A percentile compares a stretch with the other conserved stretches of the same genome.
Conservation (phyloP, 768 basidiomycete genomes). For the Russula dissimulans region DNA sequence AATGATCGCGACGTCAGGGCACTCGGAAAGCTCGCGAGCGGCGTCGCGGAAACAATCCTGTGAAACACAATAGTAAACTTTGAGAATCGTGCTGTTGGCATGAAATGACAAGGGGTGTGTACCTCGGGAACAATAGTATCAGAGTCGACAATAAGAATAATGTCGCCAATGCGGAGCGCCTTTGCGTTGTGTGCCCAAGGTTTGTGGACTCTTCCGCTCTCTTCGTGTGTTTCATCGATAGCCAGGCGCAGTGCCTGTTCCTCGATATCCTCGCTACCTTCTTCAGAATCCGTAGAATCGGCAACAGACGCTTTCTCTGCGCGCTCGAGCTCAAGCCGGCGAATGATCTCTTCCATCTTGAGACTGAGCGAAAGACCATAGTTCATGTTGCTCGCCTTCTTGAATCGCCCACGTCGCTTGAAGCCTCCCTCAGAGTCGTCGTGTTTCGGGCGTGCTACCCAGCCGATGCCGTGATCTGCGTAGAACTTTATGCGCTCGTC, state of each 20-base stretch:
- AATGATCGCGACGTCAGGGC: conserved; percentile 79
- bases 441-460: conserved; percentile 75
- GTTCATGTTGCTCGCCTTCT: conserved; percentile 93
- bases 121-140: conserved; percentile 73
- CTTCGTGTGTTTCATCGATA: conserved; percentile 60
- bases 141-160: conserved; percentile 77
- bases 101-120: neutral
- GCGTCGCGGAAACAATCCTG: conserved; percentile 87
- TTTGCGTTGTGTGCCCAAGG: conserved; percentile 74
- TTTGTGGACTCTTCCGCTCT: conserved; percentile 48
- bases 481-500: conserved; percentile 66
- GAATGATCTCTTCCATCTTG: conserved; percentile 44
- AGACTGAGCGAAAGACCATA: conserved; percentile 65
- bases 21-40: conserved; percentile 72
- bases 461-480: conserved; percentile 67
- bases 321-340: conserved; percentile 36
- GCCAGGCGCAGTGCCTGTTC: conserved; percentile 66
- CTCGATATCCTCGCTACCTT: conserved; percentile 47
- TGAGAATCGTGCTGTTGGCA: neutral
- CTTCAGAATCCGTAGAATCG: conserved; percentile 29
- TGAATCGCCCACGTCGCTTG: conserved; percentile 81
- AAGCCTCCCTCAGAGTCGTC: conserved; percentile 52
- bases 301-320: conserved; percentile 28
- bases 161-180: conserved; percentile 64
- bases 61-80: neutral